These are phyloP conservation scores for Dactylis glomerata DNA, from an alignment of 176 grass and related monocot genomes.

Conservation along the genomic window DNA sequence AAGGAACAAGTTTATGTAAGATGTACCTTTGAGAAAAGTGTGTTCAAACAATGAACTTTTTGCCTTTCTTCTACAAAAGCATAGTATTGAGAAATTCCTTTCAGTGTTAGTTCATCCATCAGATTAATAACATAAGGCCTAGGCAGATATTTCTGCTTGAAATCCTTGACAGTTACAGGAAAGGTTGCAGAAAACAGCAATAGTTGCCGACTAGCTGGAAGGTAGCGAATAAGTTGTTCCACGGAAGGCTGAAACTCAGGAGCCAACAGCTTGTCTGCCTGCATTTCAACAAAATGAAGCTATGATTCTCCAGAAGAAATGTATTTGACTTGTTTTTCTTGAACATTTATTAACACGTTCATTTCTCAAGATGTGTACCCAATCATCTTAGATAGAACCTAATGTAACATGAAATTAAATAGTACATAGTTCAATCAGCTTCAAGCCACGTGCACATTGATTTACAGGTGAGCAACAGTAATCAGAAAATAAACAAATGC, in stretches of 20 bases:
- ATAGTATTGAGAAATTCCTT: slow-evolving; percentile 65
- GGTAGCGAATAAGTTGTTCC: slow-evolving; percentile 66
- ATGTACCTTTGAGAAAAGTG: slow-evolving; percentile 57
- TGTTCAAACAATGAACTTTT: slow-evolving; percentile 61
- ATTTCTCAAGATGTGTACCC: not conserved
- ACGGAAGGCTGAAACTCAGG: slow-evolving; percentile 91
- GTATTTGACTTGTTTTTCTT: not conserved
- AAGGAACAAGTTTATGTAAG: not conserved
- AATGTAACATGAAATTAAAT: not conserved
- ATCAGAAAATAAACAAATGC: not conserved
- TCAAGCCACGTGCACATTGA: not conserved
- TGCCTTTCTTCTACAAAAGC: slow-evolving; percentile 80
- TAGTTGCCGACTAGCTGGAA: slow-evolving; percentile 63
- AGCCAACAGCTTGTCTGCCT: slow-evolving; percentile 90
- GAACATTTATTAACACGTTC: not conserved
- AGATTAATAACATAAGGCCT: slow-evolving; percentile 75
- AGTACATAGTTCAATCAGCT: not conserved
- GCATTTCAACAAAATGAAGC: slow-evolving; percentile 15
- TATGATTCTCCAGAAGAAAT: not conserved
- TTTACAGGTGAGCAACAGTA: not conserved
- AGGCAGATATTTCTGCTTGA: slow-evolving; percentile 66
- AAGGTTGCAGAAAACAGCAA: slow-evolving; percentile 79
- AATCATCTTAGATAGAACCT: not conserved
- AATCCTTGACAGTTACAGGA: slow-evolving; percentile 65
- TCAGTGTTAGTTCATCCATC: slow-evolving; percentile 70